Evolutionary conservation across 352 stramenopile genomes (phyloP), one percentile per base, ranked within the genome.

Genomic region (Globisporangium spinosum): DNA sequence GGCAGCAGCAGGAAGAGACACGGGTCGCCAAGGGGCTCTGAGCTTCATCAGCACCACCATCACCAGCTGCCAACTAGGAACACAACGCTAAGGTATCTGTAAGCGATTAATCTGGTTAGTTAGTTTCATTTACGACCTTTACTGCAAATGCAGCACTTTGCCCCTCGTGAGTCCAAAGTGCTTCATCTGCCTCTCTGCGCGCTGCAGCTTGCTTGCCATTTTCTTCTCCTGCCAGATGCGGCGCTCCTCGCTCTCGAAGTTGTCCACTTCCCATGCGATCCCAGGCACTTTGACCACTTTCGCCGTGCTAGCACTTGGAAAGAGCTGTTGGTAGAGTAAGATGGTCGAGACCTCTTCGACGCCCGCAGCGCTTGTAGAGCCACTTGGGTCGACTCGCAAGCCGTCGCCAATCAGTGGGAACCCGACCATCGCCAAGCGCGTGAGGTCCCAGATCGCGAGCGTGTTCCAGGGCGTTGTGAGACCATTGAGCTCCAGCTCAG

Each of bases 391-490:
- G 13, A 81, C 66, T 55, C 88, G 74, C 7, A 98, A 71, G 6
- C 92, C 93, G 32, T 98, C 93, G 1, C 84, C 91, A 45, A 98
- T 80, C 9, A 97, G 72, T 5, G 89, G 79, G 73, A 98, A 98
- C 23, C 95, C 94, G 15, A 97, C 86, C 25, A 97, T 85, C 15
- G 89, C 85, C 45, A 99, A 79, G 68, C 94, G 93, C 27, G 68
- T 22, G 13, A 98, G 64, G 67, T 98, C 90, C 97, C 97, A 99
- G 2, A 98, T 70, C 29, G 95, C 95, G 0, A 98, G 80, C 32
- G 97, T 99, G 78, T 99, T 98, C 97, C 97, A 99, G 9, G 97
- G 96, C 65, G 82, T 92, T 27, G 96, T 98, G 62, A 89, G 69
- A 9, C 95, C 96, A 53, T 78, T 94, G 38, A 98, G 82, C 64